phyloP scores from a whole-genome alignment of 768 basidiomycete genomes.

The Tulasnella sp. region DNA sequence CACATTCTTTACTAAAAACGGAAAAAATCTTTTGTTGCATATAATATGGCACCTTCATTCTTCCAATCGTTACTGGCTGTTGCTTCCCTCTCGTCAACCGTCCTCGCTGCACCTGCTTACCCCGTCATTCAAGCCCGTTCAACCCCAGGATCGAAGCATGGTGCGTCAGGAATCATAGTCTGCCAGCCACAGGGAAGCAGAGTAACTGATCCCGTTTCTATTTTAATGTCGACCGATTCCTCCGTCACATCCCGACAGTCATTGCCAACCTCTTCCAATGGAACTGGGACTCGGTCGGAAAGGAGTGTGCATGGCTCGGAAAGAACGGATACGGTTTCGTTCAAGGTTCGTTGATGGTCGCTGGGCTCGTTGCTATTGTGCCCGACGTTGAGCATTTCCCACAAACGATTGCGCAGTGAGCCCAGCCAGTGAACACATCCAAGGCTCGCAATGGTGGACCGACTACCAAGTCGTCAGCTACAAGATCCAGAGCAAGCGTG shows the following conservation, averaged over 20 bases:
- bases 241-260: conserved; percentile 14
- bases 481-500: conserved; percentile 28
- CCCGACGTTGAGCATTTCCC: not conserved
- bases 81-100: not conserved
- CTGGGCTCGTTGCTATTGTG: not conserved
- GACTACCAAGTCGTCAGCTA: conserved; percentile 29
- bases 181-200: not conserved
- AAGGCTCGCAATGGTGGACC: conserved; percentile 28
- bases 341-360: conserved; percentile 21
- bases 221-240: not conserved
- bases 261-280: conserved; percentile 30
- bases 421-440: conserved; percentile 25
- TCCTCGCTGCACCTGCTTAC: not conserved
- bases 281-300: conserved; percentile 29
- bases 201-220: not conserved
- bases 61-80: not conserved
- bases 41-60: not conserved
- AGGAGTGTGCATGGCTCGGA: conserved; percentile 28
- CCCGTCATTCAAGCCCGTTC: conserved; percentile 1
- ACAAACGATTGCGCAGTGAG: conserved; percentile 19
- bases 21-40: not conserved
- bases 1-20: too few relatives aligned
- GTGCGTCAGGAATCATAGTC: not conserved
- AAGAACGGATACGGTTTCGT: conserved; percentile 30
- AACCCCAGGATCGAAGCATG: not conserved